These are phyloP conservation scores for Rhodotorula sp. DNA, from an alignment of 1,284 basidiomycete species.

Conservation along the genomic window DNA sequence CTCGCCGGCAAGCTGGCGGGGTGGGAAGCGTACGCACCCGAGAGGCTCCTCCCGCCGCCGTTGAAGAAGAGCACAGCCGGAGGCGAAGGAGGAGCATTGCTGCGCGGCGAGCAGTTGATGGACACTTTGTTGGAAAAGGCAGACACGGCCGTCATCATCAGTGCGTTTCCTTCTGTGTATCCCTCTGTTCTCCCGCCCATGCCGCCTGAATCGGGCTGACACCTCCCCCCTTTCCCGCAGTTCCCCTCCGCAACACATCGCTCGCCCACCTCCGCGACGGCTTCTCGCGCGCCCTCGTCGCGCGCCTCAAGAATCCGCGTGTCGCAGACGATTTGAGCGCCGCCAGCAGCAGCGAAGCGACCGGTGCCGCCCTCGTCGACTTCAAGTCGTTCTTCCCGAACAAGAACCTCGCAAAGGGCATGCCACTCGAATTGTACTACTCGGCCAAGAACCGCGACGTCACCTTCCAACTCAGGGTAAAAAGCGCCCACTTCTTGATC, in stretches of 20 bases:
- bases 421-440: constrained; percentile 28
- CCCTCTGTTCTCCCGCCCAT: not conserved
- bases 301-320: constrained; percentile 60
- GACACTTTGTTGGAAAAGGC: constrained; percentile 29
- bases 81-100: not conserved
- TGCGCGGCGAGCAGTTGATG: constrained; percentile 27
- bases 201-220: not conserved
- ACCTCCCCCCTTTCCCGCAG: too few species aligned
- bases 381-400: constrained; percentile 37
- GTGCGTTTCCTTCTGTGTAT: constrained; percentile 7
- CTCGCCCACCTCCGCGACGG: constrained; percentile 81
- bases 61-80: not conserved
- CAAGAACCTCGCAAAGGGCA: constrained; percentile 18
- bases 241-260: constrained; percentile 75
- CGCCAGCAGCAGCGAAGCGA: constrained; percentile 14
- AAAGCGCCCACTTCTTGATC: not conserved
- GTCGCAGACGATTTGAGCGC: constrained; percentile 11
- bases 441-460: constrained; percentile 9
- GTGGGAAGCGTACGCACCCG: constrained; percentile 28
- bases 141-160: constrained; percentile 34
- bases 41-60: constrained; percentile 21
- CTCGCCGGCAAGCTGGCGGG: constrained; percentile 9
- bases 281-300: constrained; percentile 71
- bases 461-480: constrained; percentile 24
- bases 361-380: constrained; percentile 28